A percentile compares a stretch with the other conserved stretches of the same genome.
Conservation (phyloP, 2,329 filamentous ascomycete species). For the Cylindrodendrum hubeiense region DNA sequence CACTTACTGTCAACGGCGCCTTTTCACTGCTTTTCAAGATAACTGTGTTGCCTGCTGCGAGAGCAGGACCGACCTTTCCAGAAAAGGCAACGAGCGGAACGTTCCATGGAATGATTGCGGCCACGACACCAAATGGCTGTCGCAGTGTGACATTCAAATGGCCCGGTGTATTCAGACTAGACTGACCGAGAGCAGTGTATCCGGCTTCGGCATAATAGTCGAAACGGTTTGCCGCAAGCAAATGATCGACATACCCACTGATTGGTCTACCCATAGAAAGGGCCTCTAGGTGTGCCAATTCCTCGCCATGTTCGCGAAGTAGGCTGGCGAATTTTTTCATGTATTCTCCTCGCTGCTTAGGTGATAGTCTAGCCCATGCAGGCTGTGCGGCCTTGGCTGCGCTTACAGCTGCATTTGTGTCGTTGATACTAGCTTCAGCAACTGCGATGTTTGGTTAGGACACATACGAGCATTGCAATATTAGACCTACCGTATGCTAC, state of each 20-base stretch:
- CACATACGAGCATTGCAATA: not conserved
- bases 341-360: not conserved
- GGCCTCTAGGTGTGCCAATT: not conserved
- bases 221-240: not conserved
- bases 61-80: conserved; percentile 54
- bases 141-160: not conserved
- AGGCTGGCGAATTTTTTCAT: not conserved
- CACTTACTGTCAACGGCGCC: conserved; percentile 59
- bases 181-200: not conserved
- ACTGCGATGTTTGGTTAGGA: not conserved
- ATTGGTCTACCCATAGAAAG: not conserved
- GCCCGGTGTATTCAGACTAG: not conserved
- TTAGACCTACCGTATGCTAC: not conserved
- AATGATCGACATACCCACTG: not conserved
- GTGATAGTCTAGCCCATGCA: not conserved
- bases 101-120: conserved; percentile 12
- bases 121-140: not conserved
- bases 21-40: conserved; percentile 68
- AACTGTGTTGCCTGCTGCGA: conserved; percentile 62
- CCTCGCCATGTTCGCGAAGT: not conserved
- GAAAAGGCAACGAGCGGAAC: not conserved
- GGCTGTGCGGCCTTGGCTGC: not conserved
- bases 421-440: not conserved
- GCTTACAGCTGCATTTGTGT: not conserved
- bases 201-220: not conserved